Base-by-base conservation (phyloP, 345 rosid genomes). In the Lepidium africanum region DNA sequence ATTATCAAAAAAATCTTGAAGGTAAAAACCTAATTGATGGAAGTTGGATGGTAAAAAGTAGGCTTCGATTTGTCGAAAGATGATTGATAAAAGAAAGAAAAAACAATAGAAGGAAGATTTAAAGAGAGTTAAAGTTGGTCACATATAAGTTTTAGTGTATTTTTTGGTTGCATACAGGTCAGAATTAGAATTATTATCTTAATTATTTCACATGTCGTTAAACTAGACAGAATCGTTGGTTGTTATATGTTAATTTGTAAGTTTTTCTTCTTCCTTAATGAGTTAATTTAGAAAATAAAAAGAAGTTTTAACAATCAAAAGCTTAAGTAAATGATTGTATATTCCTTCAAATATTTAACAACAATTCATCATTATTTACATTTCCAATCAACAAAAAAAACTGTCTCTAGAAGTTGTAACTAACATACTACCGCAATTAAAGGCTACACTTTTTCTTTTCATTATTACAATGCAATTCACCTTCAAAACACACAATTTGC, bases 391-490 rank as follows among this genome's bases (percentile, higher is more conserved):
- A 48, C 73, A 25, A 25, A 2, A 77, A 67, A 76, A 69, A 62
- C 45, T 61, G 35, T 42, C 38, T 16, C 14, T 37, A 45, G 19
- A 59, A 59, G 55, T 9, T 59, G 51, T 41, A 46, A 45, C 64
- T 30, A 60, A 45, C 69, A 54, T 38, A 71, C 75, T 50, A 81
- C 75, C 89, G 89, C 86, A 83, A 89, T 85, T 71, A 84, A 79
- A 75, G 85, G 87, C 69, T 43, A 57, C 32, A 0, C 2, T 14
- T 35, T 57, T 38, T 75, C 53, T 48, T 75, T 69, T 66, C 72
- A 59, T 58, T 9, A 12, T 13, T 76, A 50, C 65, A 62, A 60
- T 47, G 76, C 66, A 69, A 68, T 65, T 70, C 6, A 43, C 53
- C 59, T 54, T 52, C 21, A 16, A 46, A 69, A 49, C 52, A 69